Conservation (phyloP, 2,329 filamentous ascomycete genomes). For the Fusarium equiseti region DNA sequence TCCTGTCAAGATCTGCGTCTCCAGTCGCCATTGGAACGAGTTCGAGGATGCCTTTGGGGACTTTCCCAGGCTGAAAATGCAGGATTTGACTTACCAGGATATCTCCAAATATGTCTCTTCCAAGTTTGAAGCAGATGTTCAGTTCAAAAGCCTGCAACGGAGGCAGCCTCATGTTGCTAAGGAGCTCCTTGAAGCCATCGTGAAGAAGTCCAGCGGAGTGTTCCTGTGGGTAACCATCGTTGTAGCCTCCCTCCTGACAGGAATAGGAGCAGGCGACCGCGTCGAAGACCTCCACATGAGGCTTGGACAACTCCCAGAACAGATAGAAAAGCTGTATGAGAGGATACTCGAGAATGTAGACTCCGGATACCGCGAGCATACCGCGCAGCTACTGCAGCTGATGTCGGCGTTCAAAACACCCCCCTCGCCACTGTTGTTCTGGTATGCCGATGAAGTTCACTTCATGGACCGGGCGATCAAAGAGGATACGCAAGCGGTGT, state of each 20-base stretch:
- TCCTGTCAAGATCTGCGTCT: not conserved
- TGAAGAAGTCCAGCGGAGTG: not conserved
- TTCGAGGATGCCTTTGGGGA: conserved; percentile 8
- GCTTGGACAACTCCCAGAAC: not conserved
- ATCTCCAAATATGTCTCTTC: not conserved
- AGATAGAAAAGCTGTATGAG: not conserved
- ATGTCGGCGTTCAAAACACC: not conserved
- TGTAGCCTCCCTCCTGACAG: conserved; percentile 5
- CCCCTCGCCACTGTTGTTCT: not conserved
- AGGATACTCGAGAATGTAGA: not conserved
- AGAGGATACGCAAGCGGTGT: not conserved
- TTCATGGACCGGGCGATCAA: not conserved
- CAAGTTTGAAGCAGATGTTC: accelerated
- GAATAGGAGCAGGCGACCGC: not conserved
- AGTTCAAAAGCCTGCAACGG: not conserved
- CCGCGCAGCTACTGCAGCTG: conserved; percentile 3
- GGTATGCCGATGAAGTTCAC: conserved; percentile 14
- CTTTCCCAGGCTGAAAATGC: not conserved
- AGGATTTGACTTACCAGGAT: conserved; percentile 8
- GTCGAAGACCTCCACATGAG: conserved; percentile 2
- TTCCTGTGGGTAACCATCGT: conserved; percentile 26
- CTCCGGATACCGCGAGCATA: conserved; percentile 4
- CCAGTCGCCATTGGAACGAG: conserved; percentile 23
- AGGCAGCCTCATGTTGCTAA: not conserved
- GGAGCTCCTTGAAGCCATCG: not conserved